Evolutionary conservation across 148 eudicot species (phyloP).

Genomic region (Rhododendron mucronatum): DNA sequence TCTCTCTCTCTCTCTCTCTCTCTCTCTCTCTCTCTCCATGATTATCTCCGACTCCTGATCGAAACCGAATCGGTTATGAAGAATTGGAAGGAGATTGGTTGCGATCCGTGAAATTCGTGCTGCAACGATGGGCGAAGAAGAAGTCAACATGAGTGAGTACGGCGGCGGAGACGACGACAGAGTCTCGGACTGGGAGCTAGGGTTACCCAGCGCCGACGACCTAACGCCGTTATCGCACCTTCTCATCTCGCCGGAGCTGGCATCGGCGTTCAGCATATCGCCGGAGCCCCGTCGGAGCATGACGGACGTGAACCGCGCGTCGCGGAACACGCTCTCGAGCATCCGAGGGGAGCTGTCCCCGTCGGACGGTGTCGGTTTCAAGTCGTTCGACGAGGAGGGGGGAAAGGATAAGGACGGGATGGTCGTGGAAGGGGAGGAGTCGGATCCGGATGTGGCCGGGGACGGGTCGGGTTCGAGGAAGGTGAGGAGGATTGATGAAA

Average conservation of each 20-base stretch:
- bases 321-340: constrained; percentile 33
- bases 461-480: constrained; percentile 36
- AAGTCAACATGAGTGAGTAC: constrained; percentile 31
- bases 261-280: constrained; percentile 49
- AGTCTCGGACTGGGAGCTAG: constrained; percentile 50
- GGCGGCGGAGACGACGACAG: constrained; percentile 20
- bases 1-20: not conserved
- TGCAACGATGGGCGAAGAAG: constrained; percentile 30
- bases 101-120: constrained; percentile 1
- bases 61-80: not conserved
- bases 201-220: constrained; percentile 39
- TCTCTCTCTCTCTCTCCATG: constrained; percentile 4
- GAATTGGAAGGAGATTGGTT: not conserved
- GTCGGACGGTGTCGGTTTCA: constrained; percentile 15
- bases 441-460: constrained; percentile 25
- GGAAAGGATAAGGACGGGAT: not conserved
- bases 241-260: constrained; percentile 47
- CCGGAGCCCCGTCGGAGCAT: constrained; percentile 41
- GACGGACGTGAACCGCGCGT: constrained; percentile 52
- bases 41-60: constrained; percentile 7
- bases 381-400: constrained; percentile 16
- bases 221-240: constrained; percentile 47
- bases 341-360: constrained; percentile 25
- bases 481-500: constrained; percentile 24
- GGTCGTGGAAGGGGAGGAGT: constrained; percentile 23